Conservation (phyloP, 371 early-diverging fungal species). For the Fennellomyces sp. region DNA sequence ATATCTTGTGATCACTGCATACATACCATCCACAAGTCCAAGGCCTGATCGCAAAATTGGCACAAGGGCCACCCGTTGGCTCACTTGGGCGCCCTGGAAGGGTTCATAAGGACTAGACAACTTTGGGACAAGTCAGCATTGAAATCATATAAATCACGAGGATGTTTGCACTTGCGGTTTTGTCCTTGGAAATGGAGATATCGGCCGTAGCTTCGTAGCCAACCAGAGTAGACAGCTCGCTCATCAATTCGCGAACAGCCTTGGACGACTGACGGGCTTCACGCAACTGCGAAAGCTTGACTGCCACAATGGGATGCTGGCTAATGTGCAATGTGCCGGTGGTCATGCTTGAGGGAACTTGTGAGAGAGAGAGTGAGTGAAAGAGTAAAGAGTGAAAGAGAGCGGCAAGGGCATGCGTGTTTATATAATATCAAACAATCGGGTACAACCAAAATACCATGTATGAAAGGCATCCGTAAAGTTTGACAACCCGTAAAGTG, state of each 20-base stretch:
- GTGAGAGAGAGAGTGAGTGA: constrained; percentile 8
- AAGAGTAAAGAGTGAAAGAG: constrained; percentile 22
- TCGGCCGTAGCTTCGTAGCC: constrained; percentile 72
- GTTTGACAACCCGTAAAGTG: too few relatives aligned
- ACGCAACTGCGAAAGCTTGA: constrained; percentile 75
- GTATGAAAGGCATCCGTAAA: constrained; percentile 2
- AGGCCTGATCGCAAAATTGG: constrained; percentile 86
- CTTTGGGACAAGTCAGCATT: constrained; percentile 19
- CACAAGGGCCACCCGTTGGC: constrained; percentile 69
- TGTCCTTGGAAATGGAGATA: constrained; percentile 44
- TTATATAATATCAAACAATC: not conserved
- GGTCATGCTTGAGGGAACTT: constrained; percentile 4
- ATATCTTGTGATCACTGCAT: not conserved
- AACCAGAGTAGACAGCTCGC: constrained; percentile 64
- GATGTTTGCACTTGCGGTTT: constrained; percentile 28
- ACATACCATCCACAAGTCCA: constrained; percentile 70
- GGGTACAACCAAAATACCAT: constrained; percentile 6
- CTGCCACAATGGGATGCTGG: constrained; percentile 71
- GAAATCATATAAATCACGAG: not conserved
- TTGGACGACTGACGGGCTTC: constrained; percentile 59
- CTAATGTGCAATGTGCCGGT: constrained; percentile 34
- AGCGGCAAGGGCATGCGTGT: not conserved
- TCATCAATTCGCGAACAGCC: constrained; percentile 68
- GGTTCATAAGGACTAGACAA: constrained; percentile 49
- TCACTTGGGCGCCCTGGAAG: constrained; percentile 55